Conservation (phyloP, 2,329 filamentous ascomycete genomes). For the Tetracladium maxilliforme region DNA sequence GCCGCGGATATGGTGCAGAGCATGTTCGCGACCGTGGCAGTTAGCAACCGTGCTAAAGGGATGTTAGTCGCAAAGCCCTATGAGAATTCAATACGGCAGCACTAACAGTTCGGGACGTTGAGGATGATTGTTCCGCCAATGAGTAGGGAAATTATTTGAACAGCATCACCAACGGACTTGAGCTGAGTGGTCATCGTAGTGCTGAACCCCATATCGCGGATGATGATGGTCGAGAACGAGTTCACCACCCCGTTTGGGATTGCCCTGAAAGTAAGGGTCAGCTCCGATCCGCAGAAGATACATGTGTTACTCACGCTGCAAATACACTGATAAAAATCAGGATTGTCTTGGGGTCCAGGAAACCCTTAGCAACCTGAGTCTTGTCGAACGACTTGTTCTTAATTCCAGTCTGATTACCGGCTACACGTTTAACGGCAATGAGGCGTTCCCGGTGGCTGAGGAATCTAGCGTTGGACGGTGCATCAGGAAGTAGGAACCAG, state of each 20-base stretch:
- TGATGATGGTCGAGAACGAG: slow-evolving; percentile 19
- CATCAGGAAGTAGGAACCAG: slow-evolving; percentile 15
- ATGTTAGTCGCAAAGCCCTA: neutral
- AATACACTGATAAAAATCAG: slow-evolving; percentile 9
- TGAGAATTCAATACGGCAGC: neutral
- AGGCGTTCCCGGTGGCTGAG: slow-evolving; percentile 13
- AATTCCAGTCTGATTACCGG: slow-evolving; percentile 17
- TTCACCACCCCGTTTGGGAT: slow-evolving; percentile 19
- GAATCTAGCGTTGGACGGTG: slow-evolving; percentile 15
- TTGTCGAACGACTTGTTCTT: slow-evolving; percentile 17
- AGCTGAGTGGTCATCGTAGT: slow-evolving; percentile 17
- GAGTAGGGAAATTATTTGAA: slow-evolving; percentile 19
- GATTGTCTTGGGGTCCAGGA: slow-evolving; percentile 15
- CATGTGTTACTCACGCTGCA: too few relatives aligned
- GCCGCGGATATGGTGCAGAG: slow-evolving; percentile 18
- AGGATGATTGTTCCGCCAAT: slow-evolving; percentile 18
- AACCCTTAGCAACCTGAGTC: slow-evolving; percentile 12
- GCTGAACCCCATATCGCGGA: slow-evolving; percentile 17
- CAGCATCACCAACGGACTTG: slow-evolving; percentile 20
- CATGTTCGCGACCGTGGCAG: slow-evolving; percentile 16
- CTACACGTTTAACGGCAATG: slow-evolving; percentile 15
- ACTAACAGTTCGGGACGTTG: slow-evolving; percentile 17
- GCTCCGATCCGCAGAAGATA: too few relatives aligned
- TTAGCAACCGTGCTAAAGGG: slow-evolving; percentile 9
- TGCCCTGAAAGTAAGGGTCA: too few relatives aligned